Conservation (phyloP, 2,329 filamentous ascomycete genomes). For the Penicillium sp. region DNA sequence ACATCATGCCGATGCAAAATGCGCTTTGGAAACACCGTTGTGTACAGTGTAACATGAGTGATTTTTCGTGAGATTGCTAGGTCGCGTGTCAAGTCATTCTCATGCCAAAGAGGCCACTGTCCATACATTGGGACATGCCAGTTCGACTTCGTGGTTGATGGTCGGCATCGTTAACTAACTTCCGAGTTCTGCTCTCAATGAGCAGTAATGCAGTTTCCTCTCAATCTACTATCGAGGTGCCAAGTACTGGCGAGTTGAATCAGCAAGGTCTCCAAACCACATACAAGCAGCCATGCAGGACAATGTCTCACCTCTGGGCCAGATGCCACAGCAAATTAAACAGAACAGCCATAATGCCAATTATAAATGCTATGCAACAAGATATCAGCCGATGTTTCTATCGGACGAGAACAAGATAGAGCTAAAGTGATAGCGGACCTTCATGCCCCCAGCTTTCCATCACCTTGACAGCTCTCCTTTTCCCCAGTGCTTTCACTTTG, state of each 20-base stretch:
- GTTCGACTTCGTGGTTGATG: not conserved
- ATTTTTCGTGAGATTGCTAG: not conserved
- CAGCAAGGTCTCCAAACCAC: not conserved
- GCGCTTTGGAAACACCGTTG: not conserved
- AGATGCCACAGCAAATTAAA: slow-evolving; percentile 1
- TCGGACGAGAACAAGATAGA: not conserved
- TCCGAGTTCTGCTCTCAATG: not conserved
- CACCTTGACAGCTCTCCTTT: slow-evolving; percentile 11
- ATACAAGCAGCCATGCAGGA: not conserved
- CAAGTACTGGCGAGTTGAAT: not conserved
- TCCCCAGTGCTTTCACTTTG: slow-evolving; percentile 20
- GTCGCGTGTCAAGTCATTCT: not conserved
- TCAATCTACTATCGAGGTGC: not conserved
- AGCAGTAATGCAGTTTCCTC: not conserved
- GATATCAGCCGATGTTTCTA: not conserved
- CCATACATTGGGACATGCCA: not conserved
- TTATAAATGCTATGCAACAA: not conserved
- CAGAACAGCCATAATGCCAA: not conserved
- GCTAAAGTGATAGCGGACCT: slow-evolving; percentile 21
- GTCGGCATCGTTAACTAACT: not conserved
- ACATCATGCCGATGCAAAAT: not conserved
- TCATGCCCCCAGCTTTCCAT: slow-evolving; percentile 19
- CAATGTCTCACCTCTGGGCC: not conserved
- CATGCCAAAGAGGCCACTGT: rapidly evolving
- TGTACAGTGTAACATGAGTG: not conserved